Base-by-base conservation (phyloP, 257 asterid genomes). In the Verbascum thapsus region DNA sequence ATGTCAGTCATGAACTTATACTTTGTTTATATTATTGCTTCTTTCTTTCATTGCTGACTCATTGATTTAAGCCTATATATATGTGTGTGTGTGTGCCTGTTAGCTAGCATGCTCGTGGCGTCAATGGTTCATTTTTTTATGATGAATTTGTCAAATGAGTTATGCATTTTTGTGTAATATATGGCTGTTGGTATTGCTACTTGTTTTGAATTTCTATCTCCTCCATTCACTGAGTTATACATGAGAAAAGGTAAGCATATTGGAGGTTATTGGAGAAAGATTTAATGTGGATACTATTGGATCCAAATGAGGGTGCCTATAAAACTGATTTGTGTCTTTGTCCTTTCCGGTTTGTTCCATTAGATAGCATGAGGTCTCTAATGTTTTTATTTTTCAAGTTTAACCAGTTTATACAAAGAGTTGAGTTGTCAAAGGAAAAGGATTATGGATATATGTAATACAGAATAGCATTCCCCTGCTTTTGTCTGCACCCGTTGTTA, bases 1-100 rank as follows among this genome's bases (percentile, higher is more conserved):
- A 53, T 49, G 95, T 86, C 22, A 84, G 92, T 74, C 50, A 30
- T 55, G 38, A 26, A 0, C 42, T 1, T 12, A 18, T 42, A 11
- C 52, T 60, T 16, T 43, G 11, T 13, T 22, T 49, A 4, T 10
- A 43, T 48, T 39, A 41, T 48, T 63, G 2, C 9, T 32, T 34
- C 22, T 34, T n/a, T 53, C 18, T 56, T 53, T 59, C 8, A 8
- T 16, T 26, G 60, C 42, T 34, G 12, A 23, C 19, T 51, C 18
- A 39, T 20, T 65, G 12, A 50, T 52, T 11, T 58, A 11, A 38
- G 17, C 47, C 18, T 17, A 10, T 63, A 8, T n/a, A n/a, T 61
- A 8, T 41, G 37, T 42, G 10, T 12, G 32, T 5, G 32, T 26
- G 32, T 26, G 5, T 66, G 18, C 20, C 2, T 26, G 32, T 17